Evolutionary conservation across 805 yeast genomes (phyloP).

Genomic region (Limtongozyma cylindracea): DNA sequence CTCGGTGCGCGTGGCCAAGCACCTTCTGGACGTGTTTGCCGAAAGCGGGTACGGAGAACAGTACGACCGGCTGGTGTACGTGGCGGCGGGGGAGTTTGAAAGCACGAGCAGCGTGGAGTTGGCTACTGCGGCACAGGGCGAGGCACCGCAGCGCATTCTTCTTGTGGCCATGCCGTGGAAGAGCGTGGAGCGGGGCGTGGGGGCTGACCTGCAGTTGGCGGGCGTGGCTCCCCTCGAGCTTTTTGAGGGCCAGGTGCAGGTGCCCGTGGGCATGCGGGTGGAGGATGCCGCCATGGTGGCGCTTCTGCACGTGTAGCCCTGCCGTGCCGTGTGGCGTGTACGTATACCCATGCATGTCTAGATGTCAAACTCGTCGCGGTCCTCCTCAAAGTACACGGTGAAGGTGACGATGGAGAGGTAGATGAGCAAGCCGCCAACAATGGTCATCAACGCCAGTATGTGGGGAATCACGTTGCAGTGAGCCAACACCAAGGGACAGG

Average conservation of each 20-base stretch:
- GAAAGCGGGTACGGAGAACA: slow-evolving; percentile 40
- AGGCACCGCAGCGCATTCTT: slow-evolving; percentile 14
- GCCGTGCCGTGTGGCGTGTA: too few relatives aligned
- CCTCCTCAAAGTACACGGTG: too few relatives aligned
- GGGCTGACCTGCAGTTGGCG: slow-evolving; percentile 28
- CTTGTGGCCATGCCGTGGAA: slow-evolving; percentile 38
- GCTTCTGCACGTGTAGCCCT: too few relatives aligned
- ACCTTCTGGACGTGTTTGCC: slow-evolving; percentile 42
- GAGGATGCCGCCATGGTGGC: slow-evolving; percentile 53
- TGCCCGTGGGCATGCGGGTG: slow-evolving; percentile 30
- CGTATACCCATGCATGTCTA: too few relatives aligned
- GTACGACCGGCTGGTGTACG: slow-evolving; percentile 39
- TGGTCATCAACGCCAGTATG: too few relatives aligned
- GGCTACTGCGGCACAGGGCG: slow-evolving; percentile 6
- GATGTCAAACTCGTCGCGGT: too few relatives aligned
- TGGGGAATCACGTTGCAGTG: too few relatives aligned
- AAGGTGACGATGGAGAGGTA: too few relatives aligned
- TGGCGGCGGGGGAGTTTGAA: slow-evolving; percentile 44
- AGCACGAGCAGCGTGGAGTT: slow-evolving; percentile 3
- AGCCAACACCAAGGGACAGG: too few relatives aligned
- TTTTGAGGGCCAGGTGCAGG: slow-evolving; percentile 35
- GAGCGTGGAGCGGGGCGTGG: slow-evolving; percentile 14
- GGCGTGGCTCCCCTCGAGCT: slow-evolving; percentile 28
- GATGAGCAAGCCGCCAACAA: too few relatives aligned
- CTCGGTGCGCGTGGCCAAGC: slow-evolving; percentile 38